A percentile compares a stretch with the other conserved stretches of the same genome.
Evolutionary conservation across 768 basidiomycete genomes (phyloP).

Genomic region (Kondoa malvinella): DNA sequence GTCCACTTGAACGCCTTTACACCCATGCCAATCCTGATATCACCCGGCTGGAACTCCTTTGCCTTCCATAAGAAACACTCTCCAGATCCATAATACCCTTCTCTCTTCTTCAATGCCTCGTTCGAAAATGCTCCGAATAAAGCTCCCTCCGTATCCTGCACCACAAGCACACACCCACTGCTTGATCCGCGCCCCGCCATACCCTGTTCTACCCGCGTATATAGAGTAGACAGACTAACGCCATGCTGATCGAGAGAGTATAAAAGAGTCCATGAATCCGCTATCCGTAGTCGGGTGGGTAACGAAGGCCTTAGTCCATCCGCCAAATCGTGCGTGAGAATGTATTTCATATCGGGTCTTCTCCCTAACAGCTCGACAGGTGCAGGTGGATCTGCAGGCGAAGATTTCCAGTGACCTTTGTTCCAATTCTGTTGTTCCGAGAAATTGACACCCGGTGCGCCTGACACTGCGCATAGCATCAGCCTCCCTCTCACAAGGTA

Average conservation of each 20-base stretch:
- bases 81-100: constrained; percentile 45
- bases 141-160: constrained; percentile 47
- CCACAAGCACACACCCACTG: constrained; percentile 41
- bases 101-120: constrained; percentile 42
- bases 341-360: not conserved
- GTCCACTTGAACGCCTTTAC: constrained; percentile 64
- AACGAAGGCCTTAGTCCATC: constrained; percentile 53
- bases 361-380: not conserved
- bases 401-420: not conserved
- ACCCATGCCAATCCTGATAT: constrained; percentile 22
- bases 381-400: not conserved
- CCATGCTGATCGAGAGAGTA: constrained; percentile 93
- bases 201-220: constrained; percentile 33
- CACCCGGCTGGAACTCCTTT: constrained; percentile 17
- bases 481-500: too few species aligned
- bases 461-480: too few species aligned
- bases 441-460: not conserved
- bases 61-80: constrained; percentile 70
- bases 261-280: constrained; percentile 55
- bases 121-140: constrained; percentile 72
- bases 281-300: constrained; percentile 55
- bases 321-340: not conserved
- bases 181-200: constrained; percentile 28
- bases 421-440: not conserved
- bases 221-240: constrained; percentile 76